Base-by-base conservation (phyloP, 2,329 filamentous ascomycete species). In the Sarocladium oryzae region DNA sequence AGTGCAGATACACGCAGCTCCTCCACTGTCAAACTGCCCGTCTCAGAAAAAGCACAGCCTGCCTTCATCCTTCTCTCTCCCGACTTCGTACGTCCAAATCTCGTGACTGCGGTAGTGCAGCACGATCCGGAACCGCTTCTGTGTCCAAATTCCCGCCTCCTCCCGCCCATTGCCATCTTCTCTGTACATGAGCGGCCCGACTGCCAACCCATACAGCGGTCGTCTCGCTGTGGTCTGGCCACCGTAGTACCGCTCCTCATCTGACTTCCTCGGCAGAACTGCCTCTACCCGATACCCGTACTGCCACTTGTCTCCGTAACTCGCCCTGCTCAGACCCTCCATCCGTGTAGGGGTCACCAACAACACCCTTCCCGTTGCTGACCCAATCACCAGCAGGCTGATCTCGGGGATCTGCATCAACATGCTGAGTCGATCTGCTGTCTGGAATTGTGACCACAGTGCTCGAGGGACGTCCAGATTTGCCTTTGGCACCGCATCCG, bases 81-180 rank as follows among this genome's bases (percentile, higher is more conserved):
- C 72, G 51, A 89, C 65, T 63, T 88, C 83, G 67, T 89, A 91
- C 53, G 78, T 84, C 56, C 89, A 61, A 24, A 91, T 76, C 2
- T 79, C 78, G 58, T 88, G 82, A 64, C 89, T 82, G 53, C 77
- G 76, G 62, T 85, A 91, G 63, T 88, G 82, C 65, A 91, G 67
- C 63, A 92, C 77, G 52, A 92, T 57, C 53, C 85, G 71, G 75
- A 84, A 90, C 52, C 79, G 73, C 56, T 72, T 71, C 53, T 70
- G 64, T 32, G 26, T 26, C 4, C 5, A 10, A 28, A 61, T 55
- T 7, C 59, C 54, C 51, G 59, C 55, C 36, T 57, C 55, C n/a
- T 52, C 54, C 30, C 59, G 50, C 23, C 57, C 59, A 52, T 56
- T 58, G 55, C 59, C 53, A 28, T 55, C 50, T 40, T 55, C 53